These are phyloP conservation scores for Pleurotus pulmonarius DNA, from an alignment of 768 basidiomycete species.

Conservation along the genomic window DNA sequence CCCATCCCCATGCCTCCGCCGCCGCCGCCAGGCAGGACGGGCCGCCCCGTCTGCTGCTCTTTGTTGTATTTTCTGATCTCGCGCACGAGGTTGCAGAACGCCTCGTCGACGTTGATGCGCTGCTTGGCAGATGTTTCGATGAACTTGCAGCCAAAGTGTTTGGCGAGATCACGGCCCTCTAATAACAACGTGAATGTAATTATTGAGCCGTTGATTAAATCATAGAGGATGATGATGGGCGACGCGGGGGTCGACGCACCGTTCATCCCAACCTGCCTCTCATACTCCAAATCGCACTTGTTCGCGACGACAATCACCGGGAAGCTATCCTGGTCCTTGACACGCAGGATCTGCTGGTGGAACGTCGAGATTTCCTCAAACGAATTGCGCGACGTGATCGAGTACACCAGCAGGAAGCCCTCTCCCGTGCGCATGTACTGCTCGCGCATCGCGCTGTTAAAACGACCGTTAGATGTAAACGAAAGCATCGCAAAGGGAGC, in stretches of 20 bases:
- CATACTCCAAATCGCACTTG: conserved; percentile 94
- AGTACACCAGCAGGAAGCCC: conserved; percentile 96
- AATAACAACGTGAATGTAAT: background rate
- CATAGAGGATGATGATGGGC: background rate
- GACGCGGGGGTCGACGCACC: conserved; percentile 47
- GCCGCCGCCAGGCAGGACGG: conserved; percentile 45
- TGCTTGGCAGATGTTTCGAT: conserved; percentile 97
- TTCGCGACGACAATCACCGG: conserved; percentile 98
- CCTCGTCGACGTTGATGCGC: conserved; percentile 95
- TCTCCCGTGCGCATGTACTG: conserved; percentile 99
- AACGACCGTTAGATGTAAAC: conserved; percentile 7
- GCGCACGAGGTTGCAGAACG: conserved; percentile 88
- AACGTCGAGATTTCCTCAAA: conserved; percentile 97
- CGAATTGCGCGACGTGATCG: conserved; percentile 95
- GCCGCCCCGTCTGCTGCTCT: conserved; percentile 78
- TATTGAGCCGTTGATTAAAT: background rate
- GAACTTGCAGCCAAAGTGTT: conserved; percentile 91
- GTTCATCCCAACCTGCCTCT: conserved; percentile 93
- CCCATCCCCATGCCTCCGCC: conserved; percentile 34
- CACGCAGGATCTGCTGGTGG: conserved; percentile 93
- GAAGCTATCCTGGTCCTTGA: conserved; percentile 95
- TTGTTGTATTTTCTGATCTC: conserved; percentile 94
- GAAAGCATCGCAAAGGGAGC: conserved; percentile 5
- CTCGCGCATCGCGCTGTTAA: conserved; percentile 88
- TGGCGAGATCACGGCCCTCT: conserved; percentile 98